Conservation (phyloP, 2,329 filamentous ascomycete genomes). For the Botrytis aclada region DNA sequence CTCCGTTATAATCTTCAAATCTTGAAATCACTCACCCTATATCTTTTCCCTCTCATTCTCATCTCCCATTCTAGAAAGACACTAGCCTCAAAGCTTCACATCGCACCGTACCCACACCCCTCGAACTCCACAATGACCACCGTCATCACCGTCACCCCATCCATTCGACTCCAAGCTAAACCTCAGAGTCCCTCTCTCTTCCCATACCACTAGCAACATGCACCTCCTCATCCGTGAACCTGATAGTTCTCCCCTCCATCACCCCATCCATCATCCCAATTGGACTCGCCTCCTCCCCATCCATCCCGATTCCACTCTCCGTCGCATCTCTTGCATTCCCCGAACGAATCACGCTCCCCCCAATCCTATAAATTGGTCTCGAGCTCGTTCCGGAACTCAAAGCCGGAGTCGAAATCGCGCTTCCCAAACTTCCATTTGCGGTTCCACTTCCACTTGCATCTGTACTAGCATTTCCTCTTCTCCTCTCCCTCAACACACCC, state of each 20-base stretch:
- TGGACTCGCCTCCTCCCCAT: neutral
- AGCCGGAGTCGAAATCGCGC: neutral
- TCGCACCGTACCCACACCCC: neutral
- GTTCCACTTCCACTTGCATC: neutral
- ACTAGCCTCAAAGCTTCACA: neutral
- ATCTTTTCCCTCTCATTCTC: neutral
- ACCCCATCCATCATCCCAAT: neutral
- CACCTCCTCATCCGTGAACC: slow-evolving; percentile 45
- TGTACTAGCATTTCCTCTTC: neutral
- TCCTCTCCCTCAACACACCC: neutral
- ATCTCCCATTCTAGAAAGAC: neutral
- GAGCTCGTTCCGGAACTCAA: slow-evolving; percentile 11
- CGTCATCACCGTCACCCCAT: neutral
- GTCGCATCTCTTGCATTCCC: neutral
- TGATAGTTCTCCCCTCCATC: slow-evolving; percentile 40
- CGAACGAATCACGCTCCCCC: slow-evolving; percentile 37
- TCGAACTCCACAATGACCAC: no score
- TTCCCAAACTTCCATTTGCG: neutral
- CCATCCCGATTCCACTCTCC: neutral
- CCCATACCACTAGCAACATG: neutral
- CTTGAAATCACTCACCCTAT: neutral
- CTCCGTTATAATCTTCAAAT: neutral
- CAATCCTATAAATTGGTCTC: slow-evolving; percentile 42
- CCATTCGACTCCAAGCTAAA: neutral
- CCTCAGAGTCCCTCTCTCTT: neutral